These are phyloP conservation scores for Neofusicoccum parvum DNA, from an alignment of 2,329 filamentous ascomycete genomes.

Conservation along the genomic window DNA sequence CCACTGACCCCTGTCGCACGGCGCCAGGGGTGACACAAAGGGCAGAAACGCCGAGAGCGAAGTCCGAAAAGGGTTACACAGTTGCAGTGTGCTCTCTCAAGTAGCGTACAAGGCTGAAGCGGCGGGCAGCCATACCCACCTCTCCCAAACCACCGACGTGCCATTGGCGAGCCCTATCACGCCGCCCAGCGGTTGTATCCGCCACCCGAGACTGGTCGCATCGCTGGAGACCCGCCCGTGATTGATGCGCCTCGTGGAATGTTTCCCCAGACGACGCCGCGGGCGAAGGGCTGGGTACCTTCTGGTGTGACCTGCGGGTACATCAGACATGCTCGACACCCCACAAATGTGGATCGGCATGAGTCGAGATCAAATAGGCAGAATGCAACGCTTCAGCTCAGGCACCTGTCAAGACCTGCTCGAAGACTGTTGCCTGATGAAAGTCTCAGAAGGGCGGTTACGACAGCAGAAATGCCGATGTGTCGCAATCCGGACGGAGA, in stretches of 20 bases:
- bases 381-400: neutral
- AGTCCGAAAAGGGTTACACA: slow-evolving; percentile 5
- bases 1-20: neutral
- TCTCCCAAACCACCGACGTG: neutral
- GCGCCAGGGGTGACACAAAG: neutral
- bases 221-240: neutral
- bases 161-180: slow-evolving; percentile 13
- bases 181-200: neutral
- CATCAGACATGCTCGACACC: neutral
- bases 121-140: neutral
- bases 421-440: neutral
- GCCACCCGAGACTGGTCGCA: neutral
- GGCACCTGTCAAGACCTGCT: neutral
- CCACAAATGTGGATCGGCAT: neutral
- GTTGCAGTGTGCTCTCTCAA: neutral
- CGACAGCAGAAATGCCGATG: neutral
- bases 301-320: neutral
- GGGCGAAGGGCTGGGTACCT: neutral
- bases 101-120: slow-evolving; percentile 11
- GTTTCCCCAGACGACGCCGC: neutral
- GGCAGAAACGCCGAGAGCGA: slow-evolving; percentile 8
- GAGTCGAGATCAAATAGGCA: neutral
- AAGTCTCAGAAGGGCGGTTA: neutral
- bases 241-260: neutral
- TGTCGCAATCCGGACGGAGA: neutral